Evolutionary conservation across 169 alveolate genomes (phyloP).

Genomic region (Eimeria falciformis): DNA sequence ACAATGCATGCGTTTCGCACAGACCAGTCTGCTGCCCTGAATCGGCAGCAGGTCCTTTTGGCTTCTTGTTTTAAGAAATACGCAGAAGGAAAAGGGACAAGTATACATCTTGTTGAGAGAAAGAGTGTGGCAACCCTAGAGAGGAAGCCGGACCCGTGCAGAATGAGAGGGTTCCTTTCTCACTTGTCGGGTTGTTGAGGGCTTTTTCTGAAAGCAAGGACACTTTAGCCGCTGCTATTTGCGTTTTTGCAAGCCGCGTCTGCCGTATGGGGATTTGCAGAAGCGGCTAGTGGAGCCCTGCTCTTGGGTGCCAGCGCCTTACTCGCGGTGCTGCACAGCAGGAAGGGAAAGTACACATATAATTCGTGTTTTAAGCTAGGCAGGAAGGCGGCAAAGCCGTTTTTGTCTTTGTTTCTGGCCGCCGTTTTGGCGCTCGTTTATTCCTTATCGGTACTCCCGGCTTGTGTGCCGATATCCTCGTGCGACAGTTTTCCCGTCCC

Average conservation of each 20-base stretch:
- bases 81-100: neutral
- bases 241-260: neutral
- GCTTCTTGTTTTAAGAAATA: conserved; percentile 14
- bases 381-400: neutral
- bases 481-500: neutral
- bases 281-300: neutral
- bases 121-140: conserved; percentile 42
- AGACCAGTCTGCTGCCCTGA: no score
- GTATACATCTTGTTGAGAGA: neutral
- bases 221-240: neutral
- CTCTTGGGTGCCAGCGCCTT: neutral
- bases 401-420: neutral
- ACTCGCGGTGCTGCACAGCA: neutral
- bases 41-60: no score
- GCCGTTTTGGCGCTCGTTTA: neutral
- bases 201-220: conserved; percentile 1
- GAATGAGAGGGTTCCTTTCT: neutral
- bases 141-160: neutral
- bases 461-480: neutral
- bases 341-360: neutral
- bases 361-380: neutral
- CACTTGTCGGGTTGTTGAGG: neutral
- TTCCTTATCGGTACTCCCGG: neutral
- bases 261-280: neutral
- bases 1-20: no score